Evolutionary conservation across 1,284 basidiomycete genomes (phyloP).

Genomic region (Austroboletus novae-zelandiae): DNA sequence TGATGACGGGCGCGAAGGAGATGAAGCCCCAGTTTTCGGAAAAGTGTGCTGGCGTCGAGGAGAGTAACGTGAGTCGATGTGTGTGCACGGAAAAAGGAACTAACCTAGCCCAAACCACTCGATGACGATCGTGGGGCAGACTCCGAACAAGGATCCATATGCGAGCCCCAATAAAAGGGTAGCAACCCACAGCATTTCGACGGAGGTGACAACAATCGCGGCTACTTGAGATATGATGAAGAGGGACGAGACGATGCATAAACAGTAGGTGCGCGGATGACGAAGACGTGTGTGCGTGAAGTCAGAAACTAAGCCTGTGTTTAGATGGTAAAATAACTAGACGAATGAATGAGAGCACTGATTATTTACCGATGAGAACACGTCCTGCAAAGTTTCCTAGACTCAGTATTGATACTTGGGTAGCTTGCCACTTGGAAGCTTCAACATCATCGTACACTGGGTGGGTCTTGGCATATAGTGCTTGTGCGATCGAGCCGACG

Average conservation of each 20-base stretch:
- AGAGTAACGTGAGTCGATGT: not conserved
- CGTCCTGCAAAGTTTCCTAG: conserved; percentile 84
- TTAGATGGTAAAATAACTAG: not conserved
- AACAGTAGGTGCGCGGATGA: conserved; percentile 69
- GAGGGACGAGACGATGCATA: conserved; percentile 61
- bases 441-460: conserved; percentile 60
- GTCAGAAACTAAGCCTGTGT: conserved; percentile 71
- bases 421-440: conserved; percentile 77
- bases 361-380: conserved; percentile 62
- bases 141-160: conserved; percentile 79
- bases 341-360: no score
- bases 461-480: conserved; percentile 71
- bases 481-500: conserved; percentile 88
- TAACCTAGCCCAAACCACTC: conserved; percentile 85
- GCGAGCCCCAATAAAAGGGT: conserved; percentile 71
- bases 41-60: conserved; percentile 51
- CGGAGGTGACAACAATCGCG: conserved; percentile 55
- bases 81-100: conserved; percentile 21
- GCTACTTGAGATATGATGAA: conserved; percentile 72
- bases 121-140: conserved; percentile 73
- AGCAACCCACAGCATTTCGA: conserved; percentile 71
- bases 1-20: conserved; percentile 73
- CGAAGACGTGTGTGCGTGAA: conserved; percentile 56
- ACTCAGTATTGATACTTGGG: conserved; percentile 84
- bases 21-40: conserved; percentile 87